Evolutionary conservation across 83 land plant genomes (phyloP), one percentile per base, ranked within the genome.

Genomic region (Isoetes engelmannii): DNA sequence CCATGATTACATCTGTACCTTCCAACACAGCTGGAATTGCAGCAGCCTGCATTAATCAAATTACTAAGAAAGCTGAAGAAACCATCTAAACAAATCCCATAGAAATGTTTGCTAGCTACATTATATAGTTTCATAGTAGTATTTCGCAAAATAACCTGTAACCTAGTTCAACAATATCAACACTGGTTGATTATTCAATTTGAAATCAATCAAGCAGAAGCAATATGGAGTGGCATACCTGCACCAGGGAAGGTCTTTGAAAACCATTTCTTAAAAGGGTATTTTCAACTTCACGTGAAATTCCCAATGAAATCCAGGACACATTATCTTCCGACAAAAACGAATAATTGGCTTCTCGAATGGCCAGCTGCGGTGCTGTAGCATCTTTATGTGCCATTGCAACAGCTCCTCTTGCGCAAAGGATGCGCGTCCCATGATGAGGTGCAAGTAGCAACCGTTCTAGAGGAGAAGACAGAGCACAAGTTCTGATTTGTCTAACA

Each of bases 1-100:
- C 99, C 65, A 93, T 54, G 8, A 94, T 71, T 46, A 84, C 88
- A 83, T 94, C 99, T 5, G 75, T 73, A 12, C 87, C 90, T 21
- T 84, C 70, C 15, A 88, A 70, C 63, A 94, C 83, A 46, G 50
- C 58, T 3, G 97, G 96, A 61, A 90, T 74, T 20, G 82, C 67
- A 54, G 84, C 90, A 70, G 88, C 99, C 96, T 92, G 83, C 58
- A 77, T 37, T 18, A 64, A 5, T 18, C 51, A 37, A 72, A 43
- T 8, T 47, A 5, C 44, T 62, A 64, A 51, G 71, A 45, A 56
- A 67, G 44, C 71, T 73, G 50, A 41, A 45, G 19, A 8, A 58
- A 56, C 28, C 56, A 49, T 20, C 62, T 67, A 58, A 65, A 57
- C 4, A 67, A 65, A 44, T 48, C 51, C 70, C 71, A 65, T 13